Evolutionary conservation across 208 protist genomes (phyloP).

Genomic region (Phytomonas sp.): DNA sequence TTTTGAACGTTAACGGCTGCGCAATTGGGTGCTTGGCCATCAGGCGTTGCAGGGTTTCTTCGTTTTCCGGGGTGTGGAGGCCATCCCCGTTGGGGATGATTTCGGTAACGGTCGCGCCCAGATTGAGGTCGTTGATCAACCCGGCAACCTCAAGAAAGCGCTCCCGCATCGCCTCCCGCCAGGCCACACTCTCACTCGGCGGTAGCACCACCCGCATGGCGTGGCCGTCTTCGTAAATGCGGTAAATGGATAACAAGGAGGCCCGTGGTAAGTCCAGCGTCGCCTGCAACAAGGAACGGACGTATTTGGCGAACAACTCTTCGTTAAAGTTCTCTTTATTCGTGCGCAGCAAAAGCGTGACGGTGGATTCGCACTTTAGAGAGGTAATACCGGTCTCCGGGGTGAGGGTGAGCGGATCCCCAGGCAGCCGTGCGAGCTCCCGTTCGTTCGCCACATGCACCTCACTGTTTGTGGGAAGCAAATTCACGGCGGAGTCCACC

Average conservation of each 20-base stretch:
- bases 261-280: constrained; percentile 66
- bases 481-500: constrained; percentile 75
- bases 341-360: constrained; percentile 76
- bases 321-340: constrained; percentile 51
- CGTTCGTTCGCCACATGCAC: constrained; percentile 74
- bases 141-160: constrained; percentile 70
- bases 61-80: constrained; percentile 65
- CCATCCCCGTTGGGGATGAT: constrained; percentile 76
- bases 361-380: constrained; percentile 67
- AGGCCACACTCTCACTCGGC: constrained; percentile 62
- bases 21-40: constrained; percentile 80
- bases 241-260: constrained; percentile 72
- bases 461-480: constrained; percentile 82
- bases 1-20: constrained; percentile 77
- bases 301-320: constrained; percentile 57
- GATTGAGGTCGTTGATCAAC: constrained; percentile 64
- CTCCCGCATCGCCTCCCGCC: constrained; percentile 75
- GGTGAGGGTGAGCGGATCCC: constrained; percentile 56
- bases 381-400: constrained; percentile 75
- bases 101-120: constrained; percentile 68
- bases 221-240: constrained; percentile 79
- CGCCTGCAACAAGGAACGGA: constrained; percentile 67
- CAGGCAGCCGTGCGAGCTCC: constrained; percentile 57
- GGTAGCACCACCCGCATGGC: constrained; percentile 83
- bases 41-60: constrained; percentile 72